These are phyloP conservation scores for Lasiodiplodia citricola DNA, from an alignment of 2,329 filamentous ascomycete species.

Conservation along the genomic window DNA sequence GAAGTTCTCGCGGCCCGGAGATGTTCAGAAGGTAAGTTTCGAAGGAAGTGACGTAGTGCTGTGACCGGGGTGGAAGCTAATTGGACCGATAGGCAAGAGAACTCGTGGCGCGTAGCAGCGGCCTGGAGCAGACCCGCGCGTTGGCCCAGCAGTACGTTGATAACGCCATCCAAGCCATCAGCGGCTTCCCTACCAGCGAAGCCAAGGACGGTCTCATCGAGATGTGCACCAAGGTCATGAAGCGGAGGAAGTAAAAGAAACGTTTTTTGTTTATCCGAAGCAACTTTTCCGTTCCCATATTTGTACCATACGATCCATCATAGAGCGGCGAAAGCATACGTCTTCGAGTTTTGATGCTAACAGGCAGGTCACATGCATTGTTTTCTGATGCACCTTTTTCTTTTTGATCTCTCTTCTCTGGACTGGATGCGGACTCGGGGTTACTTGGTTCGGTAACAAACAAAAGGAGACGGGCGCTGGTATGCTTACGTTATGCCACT, in stretches of 20 bases:
- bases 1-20: slow-evolving; percentile 83
- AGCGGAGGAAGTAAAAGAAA: slow-evolving; percentile 75
- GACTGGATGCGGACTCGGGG: not conserved
- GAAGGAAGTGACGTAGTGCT: not conserved
- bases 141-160: slow-evolving; percentile 90
- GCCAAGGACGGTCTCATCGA: slow-evolving; percentile 90
- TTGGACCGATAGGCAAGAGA: slow-evolving; percentile 73
- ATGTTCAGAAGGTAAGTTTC: slow-evolving; percentile 76
- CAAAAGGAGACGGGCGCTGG: not conserved
- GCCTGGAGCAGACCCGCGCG: slow-evolving; percentile 88
- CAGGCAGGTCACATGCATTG: not conserved
- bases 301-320: slow-evolving; percentile 11
- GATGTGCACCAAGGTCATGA: slow-evolving; percentile 92
- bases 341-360: not conserved
- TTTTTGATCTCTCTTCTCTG: not conserved
- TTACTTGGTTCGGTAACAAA: not conserved
- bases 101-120: slow-evolving; percentile 80
- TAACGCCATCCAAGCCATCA: slow-evolving; percentile 84
- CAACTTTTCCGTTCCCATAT: not conserved
- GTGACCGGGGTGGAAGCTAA: not conserved
- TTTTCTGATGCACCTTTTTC: not conserved
- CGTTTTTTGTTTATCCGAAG: not conserved
- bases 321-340: slow-evolving; percentile 3
- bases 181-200: slow-evolving; percentile 87
- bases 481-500: not conserved